phyloP scores from a whole-genome alignment of 2,329 filamentous ascomycete species.

The Parastagonospora nodorum region DNA sequence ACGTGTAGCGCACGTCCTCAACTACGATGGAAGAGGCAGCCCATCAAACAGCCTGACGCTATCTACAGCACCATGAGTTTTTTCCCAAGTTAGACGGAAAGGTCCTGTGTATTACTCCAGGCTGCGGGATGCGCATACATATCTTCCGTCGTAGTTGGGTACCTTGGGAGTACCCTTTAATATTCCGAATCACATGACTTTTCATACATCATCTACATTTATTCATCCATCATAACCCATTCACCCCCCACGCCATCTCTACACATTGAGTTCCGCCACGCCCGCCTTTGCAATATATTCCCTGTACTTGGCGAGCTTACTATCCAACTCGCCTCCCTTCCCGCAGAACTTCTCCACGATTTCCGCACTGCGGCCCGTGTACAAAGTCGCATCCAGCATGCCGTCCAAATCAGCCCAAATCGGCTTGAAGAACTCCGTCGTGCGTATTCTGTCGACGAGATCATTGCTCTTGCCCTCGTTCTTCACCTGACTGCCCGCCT shows the following conservation, averaged over 20 bases:
- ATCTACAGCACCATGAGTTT: no score
- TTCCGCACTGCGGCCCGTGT: constrained; percentile 58
- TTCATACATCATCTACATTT: no score
- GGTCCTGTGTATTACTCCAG: no score
- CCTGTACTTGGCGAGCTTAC: constrained; percentile 57
- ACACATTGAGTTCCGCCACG: constrained; percentile 41
- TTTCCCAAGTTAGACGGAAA: no score
- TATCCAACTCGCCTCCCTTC: constrained; percentile 17
- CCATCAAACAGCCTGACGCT: no score
- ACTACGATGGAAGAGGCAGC: no score
- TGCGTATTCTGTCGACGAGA: constrained; percentile 76
- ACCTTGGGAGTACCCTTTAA: no score
- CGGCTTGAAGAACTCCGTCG: constrained; percentile 72
- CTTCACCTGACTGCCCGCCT: constrained; percentile 74
- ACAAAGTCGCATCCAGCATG: constrained; percentile 68
- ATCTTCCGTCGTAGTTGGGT: no score
- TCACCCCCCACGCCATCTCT: not conserved
- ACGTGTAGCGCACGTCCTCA: no score
- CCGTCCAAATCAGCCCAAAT: constrained; percentile 71
- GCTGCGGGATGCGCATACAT: no score
- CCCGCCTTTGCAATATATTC: constrained; percentile 49
- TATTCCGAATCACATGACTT: no score
- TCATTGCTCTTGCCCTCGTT: constrained; percentile 78
- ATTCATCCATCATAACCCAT: no score
- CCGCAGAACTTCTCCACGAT: constrained; percentile 33